Conservation (phyloP, 2,329 filamentous ascomycete species). For the Coleophoma crateriformis region DNA sequence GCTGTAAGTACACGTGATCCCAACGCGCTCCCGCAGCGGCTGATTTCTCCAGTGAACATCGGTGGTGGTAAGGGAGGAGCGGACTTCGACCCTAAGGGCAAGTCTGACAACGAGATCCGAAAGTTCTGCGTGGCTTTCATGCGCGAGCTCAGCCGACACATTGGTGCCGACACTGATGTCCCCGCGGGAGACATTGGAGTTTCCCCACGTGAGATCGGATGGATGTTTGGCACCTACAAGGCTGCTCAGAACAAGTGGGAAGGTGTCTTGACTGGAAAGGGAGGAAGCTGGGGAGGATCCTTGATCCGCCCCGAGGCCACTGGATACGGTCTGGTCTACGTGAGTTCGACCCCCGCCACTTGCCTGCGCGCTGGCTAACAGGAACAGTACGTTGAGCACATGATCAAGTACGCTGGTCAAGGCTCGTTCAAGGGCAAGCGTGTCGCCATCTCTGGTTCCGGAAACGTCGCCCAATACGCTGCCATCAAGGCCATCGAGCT, state of each 20-base stretch:
- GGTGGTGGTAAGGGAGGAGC: conserved; percentile 96
- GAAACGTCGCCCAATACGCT: conserved; percentile 97
- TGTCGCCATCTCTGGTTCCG: conserved; percentile 92
- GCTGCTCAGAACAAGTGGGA: conserved; percentile 86
- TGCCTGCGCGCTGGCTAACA: not conserved
- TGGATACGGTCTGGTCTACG: conserved; percentile 91
- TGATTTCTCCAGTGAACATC: conserved; percentile 64
- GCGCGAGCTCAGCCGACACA: conserved; percentile 92
- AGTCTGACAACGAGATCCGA: conserved; percentile 94
- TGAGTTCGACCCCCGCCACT: conserved; percentile 27
- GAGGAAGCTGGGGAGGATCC: conserved; percentile 84
- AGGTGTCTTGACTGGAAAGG: conserved; percentile 95
- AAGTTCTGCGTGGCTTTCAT: conserved; percentile 96
- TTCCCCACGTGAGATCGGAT: conserved; percentile 86
- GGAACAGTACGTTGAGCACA: conserved; percentile 75
- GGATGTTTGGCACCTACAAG: conserved; percentile 91
- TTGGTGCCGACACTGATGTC: conserved; percentile 92
- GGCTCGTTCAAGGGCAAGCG: conserved; percentile 86
- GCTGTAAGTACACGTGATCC: conserved; percentile 53
- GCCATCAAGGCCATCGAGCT: conserved; percentile 96
- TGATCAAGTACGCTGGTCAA: conserved; percentile 86
- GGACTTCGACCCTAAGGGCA: conserved; percentile 99
- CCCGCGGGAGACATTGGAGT: conserved; percentile 97
- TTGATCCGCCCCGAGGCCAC: conserved; percentile 96
- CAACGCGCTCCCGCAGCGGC: not conserved